These are phyloP conservation scores for Naganishia randhawae DNA, from an alignment of 768 basidiomycete genomes.

Conservation along the genomic window DNA sequence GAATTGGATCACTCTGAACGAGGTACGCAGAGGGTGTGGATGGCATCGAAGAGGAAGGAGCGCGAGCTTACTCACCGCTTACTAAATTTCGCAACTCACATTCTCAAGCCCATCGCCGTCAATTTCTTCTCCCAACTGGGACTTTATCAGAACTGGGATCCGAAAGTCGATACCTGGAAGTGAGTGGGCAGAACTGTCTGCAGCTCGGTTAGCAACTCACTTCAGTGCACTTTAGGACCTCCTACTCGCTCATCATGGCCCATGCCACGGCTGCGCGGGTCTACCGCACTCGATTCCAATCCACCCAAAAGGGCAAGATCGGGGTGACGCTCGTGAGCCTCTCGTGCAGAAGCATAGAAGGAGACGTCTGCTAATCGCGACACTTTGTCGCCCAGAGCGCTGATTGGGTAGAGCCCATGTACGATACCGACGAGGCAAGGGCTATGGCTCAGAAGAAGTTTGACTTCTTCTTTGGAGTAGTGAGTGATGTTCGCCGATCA, in stretches of 20 bases:
- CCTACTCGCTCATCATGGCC: slow-evolving; percentile 66
- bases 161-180: neutral
- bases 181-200: neutral
- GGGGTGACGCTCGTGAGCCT: slow-evolving; percentile 62
- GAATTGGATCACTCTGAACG: slow-evolving; percentile 46
- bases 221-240: slow-evolving; percentile 52
- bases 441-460: too few species aligned
- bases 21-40: slow-evolving; percentile 32
- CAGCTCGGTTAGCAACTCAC: neutral
- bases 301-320: slow-evolving; percentile 63
- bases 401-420: too few species aligned
- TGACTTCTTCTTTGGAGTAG: too few species aligned
- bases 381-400: too few species aligned
- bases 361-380: too few species aligned
- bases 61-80: neutral
- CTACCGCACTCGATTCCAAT: slow-evolving; percentile 66
- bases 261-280: slow-evolving; percentile 68
- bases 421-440: too few species aligned
- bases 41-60: too few species aligned
- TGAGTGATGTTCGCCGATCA: too few species aligned
- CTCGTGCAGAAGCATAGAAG: too few species aligned
- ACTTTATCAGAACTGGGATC: neutral
- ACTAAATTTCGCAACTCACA: neutral
- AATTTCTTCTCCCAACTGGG: neutral
- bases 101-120: slow-evolving; percentile 7